Base-by-base conservation (phyloP, 2,329 filamentous ascomycete genomes). In the Paecilomyces variotii region DNA sequence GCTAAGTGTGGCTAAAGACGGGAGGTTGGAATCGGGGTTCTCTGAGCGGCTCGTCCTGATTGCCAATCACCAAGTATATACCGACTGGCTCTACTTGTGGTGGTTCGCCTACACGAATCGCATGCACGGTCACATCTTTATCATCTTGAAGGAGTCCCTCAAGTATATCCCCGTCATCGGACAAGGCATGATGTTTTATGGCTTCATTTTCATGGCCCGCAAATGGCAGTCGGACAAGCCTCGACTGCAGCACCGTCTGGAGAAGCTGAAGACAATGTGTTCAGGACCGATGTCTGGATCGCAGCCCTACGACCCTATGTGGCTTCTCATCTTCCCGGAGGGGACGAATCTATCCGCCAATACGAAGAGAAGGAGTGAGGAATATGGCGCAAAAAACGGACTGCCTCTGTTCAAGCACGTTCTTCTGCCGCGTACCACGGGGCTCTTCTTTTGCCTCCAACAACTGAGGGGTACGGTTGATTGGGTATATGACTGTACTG, bases 401-500 rank as follows among this genome's bases (percentile, higher is more conserved):
- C 71, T 84, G n/a, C 67, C 79, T 55, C 78, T 84, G 39, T 80
- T 84, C 74, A 82, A 81, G 60, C 82, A 87, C 64, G 76, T 80
- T 60, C 75, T 87, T n/a, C 70, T 87, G 35, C 84, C 84, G 1
- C 77, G 84, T 53, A 83, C 81, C 58, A 87, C 83, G 2, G 84
- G 84, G 2, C 68, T 87, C 4, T 78, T 80, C 45, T 87, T 86
- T 69, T 86, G 84, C 66, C 67, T 87, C 53, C 80, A 85, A 58
- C 80, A 87, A 63, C 65, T 87, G 55, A 77, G 75, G 50, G 77
- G 80, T 7, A 84, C 82, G 0, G 82, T 84, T n/a, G 81, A 85
- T 27, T 87, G 82, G 78, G 75, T 87, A 1, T 87, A 87, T 65
- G 84, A 87, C 65, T 97, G 92, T 74, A 97, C 94, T 0, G 87